A percentile compares a stretch with the other conserved stretches of the same genome.
Evolutionary conservation across 1,284 basidiomycete genomes (phyloP).

Genomic region (Somion occarium): DNA sequence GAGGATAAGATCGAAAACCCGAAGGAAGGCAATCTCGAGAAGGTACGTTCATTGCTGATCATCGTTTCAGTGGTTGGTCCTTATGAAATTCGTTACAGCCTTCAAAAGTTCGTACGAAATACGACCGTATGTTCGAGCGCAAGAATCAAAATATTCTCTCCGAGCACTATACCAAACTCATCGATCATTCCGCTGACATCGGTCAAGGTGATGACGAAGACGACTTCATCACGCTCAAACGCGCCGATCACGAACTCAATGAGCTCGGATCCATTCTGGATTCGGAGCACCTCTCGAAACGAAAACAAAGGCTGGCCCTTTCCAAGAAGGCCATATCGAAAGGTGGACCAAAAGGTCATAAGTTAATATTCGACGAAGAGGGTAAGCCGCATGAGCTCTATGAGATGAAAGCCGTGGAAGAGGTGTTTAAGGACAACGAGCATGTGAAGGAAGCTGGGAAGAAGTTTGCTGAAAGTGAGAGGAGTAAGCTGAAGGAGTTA

Average conservation of each 20-base stretch:
- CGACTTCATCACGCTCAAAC: slow-evolving; percentile 93
- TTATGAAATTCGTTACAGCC: slow-evolving; percentile 1
- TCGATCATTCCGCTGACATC: slow-evolving; percentile 51
- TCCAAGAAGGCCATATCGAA: slow-evolving; percentile 78
- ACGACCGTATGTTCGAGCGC: slow-evolving; percentile 97
- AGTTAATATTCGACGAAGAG: slow-evolving; percentile 83
- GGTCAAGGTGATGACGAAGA: slow-evolving; percentile 52
- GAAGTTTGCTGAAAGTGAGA: slow-evolving; percentile 70
- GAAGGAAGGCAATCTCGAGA: too few species aligned
- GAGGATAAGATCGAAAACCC: slow-evolving; percentile 12
- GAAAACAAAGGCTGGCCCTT: slow-evolving; percentile 64
- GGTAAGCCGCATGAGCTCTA: slow-evolving; percentile 79
- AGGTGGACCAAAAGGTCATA: slow-evolving; percentile 58
- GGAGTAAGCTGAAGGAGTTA: slow-evolving; percentile 62
- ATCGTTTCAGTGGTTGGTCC: too few species aligned
- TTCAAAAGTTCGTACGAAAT: slow-evolving; percentile 78
- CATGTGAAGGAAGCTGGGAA: slow-evolving; percentile 63
- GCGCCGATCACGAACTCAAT: slow-evolving; percentile 78
- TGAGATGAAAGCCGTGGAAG: slow-evolving; percentile 71
- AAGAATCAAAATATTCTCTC: slow-evolving; percentile 95
- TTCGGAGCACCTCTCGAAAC: slow-evolving; percentile 44
- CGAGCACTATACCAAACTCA: slow-evolving; percentile 85
- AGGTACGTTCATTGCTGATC: too few species aligned
- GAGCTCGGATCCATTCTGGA: slow-evolving; percentile 28
- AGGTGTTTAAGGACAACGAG: slow-evolving; percentile 51